Evolutionary conservation across 2,329 filamentous ascomycete genomes (phyloP), one percentile per base, ranked within the genome.

Genomic region (Colletotrichum lentis): DNA sequence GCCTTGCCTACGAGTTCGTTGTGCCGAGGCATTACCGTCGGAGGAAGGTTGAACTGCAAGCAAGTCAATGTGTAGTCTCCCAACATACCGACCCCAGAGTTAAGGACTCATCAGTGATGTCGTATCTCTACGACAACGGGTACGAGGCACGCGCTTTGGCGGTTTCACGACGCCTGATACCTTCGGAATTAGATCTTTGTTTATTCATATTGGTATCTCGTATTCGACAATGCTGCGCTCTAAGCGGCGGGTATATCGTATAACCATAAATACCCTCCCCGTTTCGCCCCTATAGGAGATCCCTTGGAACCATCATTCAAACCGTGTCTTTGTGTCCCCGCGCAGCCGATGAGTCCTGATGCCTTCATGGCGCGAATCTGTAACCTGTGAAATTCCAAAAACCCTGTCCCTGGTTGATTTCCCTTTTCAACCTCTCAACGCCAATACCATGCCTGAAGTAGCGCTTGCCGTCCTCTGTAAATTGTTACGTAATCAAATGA

Each of bases 231-330:
- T 31, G 65, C 65, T 61, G 65, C 62, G 37, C 22, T 68, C 20
- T 54, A 24, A 39, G 56, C 62, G 62, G 55, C 44, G 65, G 65
- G 65, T 68, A 68, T 68, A 56, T 47, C 39, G n/a, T 61, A 56
- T 14, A 60, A 27, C 62, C 50, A 18, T 60, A 16, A 55, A 16
- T 60, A 20, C 44, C 50, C 37, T 52, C 43, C 49, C 24, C 43
- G 1, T 65, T 24, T 46, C 61, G 53, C 41, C 49, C 65, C 44
- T n/a, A 31, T 31, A 53, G 37, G 44, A 16, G 11, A 65, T 55
- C 49, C 62, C 50, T 27, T 46, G 35, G 11, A n/a, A 50, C 5
- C 18, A 56, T 52, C 41, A 56, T 24, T 22, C 47, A 27, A 31
- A 44, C 61, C 65, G 43, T 65, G 24, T 67, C 27, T 49, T 20